Conservation (phyloP, 768 basidiomycete species). For the Auriscalpium microsporum region DNA sequence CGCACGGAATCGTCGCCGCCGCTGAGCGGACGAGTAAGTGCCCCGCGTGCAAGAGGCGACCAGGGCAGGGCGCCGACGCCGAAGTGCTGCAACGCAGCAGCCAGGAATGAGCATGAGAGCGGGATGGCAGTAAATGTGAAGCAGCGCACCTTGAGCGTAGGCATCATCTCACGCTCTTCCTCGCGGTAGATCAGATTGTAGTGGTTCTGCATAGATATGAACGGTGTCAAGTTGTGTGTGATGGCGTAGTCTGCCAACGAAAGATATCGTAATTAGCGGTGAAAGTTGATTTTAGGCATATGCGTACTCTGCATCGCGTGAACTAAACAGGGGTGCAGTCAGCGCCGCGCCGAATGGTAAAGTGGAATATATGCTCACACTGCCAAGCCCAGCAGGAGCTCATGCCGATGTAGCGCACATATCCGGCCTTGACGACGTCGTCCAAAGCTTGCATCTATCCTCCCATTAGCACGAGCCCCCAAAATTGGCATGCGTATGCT, state of each 20-base stretch:
- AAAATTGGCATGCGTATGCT: not conserved
- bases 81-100: slow-evolving; percentile 12
- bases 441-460: slow-evolving; percentile 36
- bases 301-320: slow-evolving; percentile 19
- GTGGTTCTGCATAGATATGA: slow-evolving; percentile 60
- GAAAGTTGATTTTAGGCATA: not conserved
- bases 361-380: slow-evolving; percentile 13
- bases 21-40: slow-evolving; percentile 20
- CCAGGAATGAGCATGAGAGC: not conserved
- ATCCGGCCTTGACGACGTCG: slow-evolving; percentile 37
- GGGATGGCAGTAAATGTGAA: not conserved
- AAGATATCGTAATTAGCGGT: not conserved
- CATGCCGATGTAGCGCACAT: slow-evolving; percentile 34
- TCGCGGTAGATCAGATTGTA: slow-evolving; percentile 51
- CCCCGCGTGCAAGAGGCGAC: slow-evolving; percentile 29
- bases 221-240: slow-evolving; percentile 35
- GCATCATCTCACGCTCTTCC: slow-evolving; percentile 54
- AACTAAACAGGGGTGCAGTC: slow-evolving; percentile 1
- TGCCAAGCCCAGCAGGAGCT: slow-evolving; percentile 30
- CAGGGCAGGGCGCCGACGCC: slow-evolving; percentile 29
- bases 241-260: slow-evolving; percentile 30
- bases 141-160: slow-evolving; percentile 27
- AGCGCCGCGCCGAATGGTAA: not conserved
- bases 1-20: slow-evolving; percentile 15
- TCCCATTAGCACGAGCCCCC: not conserved